Conservation (phyloP, 2,329 filamentous ascomycete genomes). For the Pezicula neosporulosa region DNA sequence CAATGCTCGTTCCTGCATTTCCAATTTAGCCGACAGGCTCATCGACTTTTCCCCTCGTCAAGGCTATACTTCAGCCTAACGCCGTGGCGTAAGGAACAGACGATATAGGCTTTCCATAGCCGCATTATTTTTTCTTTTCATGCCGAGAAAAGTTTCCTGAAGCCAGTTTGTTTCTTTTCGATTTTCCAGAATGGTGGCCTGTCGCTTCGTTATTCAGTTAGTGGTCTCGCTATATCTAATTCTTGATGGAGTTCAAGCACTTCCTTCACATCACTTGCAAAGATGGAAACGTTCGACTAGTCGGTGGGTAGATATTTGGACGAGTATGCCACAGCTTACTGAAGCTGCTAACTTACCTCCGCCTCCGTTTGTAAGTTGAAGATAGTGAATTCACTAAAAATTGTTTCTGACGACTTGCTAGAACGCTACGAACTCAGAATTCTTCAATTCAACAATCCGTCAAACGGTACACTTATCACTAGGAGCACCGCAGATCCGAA, state of each 20-base stretch:
- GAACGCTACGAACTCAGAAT: constrained; percentile 42
- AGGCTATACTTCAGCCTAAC: too few relatives aligned
- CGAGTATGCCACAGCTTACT: constrained; percentile 62
- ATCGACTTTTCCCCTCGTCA: too few relatives aligned
- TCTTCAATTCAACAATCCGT: constrained; percentile 60
- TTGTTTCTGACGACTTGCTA: constrained; percentile 7
- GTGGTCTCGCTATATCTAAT: neutral
- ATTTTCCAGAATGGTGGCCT: too few relatives aligned
- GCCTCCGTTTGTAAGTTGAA: constrained; percentile 49
- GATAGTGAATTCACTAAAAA: neutral
- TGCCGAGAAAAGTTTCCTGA: too few relatives aligned
- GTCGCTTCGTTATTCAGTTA: neutral
- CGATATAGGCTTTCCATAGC: too few relatives aligned
- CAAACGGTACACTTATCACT: constrained; percentile 62
- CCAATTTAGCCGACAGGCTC: too few relatives aligned
- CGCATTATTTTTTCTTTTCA: too few relatives aligned
- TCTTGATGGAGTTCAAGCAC: too few relatives aligned
- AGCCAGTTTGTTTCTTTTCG: too few relatives aligned
- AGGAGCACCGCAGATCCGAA: constrained; percentile 50
- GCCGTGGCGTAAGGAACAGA: too few relatives aligned
- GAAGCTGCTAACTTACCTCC: constrained; percentile 60
- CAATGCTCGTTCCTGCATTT: too few relatives aligned
- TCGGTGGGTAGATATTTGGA: constrained; percentile 60
- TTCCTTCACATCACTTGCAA: neutral
- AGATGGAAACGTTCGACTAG: neutral